Evolutionary conservation across 2,329 filamentous ascomycete genomes (phyloP).

Genomic region (Diplodia sapinea): DNA sequence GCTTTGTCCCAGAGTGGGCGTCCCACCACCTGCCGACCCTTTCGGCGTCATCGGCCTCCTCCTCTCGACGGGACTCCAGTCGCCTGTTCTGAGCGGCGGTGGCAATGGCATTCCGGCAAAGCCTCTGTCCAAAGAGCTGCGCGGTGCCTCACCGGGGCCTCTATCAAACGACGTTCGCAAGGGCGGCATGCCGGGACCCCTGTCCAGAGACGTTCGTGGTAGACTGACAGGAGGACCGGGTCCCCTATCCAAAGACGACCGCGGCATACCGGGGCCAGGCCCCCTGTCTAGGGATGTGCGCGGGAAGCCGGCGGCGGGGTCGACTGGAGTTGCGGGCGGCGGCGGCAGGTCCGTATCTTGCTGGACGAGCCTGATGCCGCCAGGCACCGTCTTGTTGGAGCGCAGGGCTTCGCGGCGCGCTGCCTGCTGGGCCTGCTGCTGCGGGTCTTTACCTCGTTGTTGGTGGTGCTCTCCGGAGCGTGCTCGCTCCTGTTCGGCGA

Average conservation of each 20-base stretch:
- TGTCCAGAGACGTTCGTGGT: slow-evolving; percentile 12
- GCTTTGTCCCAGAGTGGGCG: slow-evolving; percentile 20
- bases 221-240: background rate
- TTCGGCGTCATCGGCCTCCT: slow-evolving; percentile 23
- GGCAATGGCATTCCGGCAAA: slow-evolving; percentile 11
- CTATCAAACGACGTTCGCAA: slow-evolving; percentile 20
- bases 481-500: slow-evolving; percentile 67
- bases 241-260: slow-evolving; percentile 3
- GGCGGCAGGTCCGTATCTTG: slow-evolving; percentile 34
- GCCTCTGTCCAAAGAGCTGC: slow-evolving; percentile 14
- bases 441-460: background rate
- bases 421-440: slow-evolving; percentile 19
- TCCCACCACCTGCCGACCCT: slow-evolving; percentile 9
- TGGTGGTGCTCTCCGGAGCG: slow-evolving; percentile 17
- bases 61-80: slow-evolving; percentile 16
- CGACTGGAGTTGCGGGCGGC: background rate
- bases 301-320: background rate
- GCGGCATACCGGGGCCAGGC: background rate
- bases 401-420: slow-evolving; percentile 25
- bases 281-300: slow-evolving; percentile 2
- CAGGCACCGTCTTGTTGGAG: slow-evolving; percentile 35
- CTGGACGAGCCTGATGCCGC: slow-evolving; percentile 46
- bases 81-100: slow-evolving; percentile 19
- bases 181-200: slow-evolving; percentile 15
- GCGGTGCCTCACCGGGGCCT: background rate